These are phyloP conservation scores for Auriscalpium vulgare DNA, from an alignment of 768 basidiomycete genomes.

Conservation along the genomic window DNA sequence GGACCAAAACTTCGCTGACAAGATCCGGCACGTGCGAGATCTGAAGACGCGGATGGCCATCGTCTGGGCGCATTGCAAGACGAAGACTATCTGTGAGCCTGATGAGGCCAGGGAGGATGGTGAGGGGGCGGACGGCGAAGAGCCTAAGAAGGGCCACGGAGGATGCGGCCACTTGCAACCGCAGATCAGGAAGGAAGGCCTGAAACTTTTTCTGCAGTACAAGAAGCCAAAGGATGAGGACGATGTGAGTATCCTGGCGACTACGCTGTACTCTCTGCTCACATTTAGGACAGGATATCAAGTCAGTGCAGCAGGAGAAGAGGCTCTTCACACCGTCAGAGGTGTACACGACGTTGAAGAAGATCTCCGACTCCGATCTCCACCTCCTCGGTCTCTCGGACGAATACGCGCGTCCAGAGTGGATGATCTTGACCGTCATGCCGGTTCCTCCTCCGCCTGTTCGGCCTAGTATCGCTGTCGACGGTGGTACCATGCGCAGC, in stretches of 20 bases:
- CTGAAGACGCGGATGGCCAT: constrained; percentile 81
- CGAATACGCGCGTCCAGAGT: constrained; percentile 94
- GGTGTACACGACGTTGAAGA: constrained; percentile 91
- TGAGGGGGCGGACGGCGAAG: constrained; percentile 58
- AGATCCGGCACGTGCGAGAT: constrained; percentile 80
- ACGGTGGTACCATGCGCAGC: constrained; percentile 92
- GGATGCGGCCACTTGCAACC: constrained; percentile 95
- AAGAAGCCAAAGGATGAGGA: constrained; percentile 93
- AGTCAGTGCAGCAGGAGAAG: constrained; percentile 76
- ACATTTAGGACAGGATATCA: constrained; percentile 50
- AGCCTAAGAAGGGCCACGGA: constrained; percentile 87
- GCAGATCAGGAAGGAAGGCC: constrained; percentile 82
- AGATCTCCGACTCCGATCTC: constrained; percentile 87
- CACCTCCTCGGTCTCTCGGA: constrained; percentile 87
- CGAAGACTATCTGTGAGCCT: constrained; percentile 81
- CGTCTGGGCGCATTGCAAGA: constrained; percentile 83
- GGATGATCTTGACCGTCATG: constrained; percentile 98
- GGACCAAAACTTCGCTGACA: constrained; percentile 78
- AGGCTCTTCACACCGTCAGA: constrained; percentile 77
- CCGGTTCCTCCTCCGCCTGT: constrained; percentile 98
- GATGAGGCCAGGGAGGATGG: constrained; percentile 86
- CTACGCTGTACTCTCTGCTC: neutral
- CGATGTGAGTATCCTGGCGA: constrained; percentile 31
- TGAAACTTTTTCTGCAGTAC: constrained; percentile 92
- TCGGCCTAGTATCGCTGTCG: constrained; percentile 94